phyloP scores from a whole-genome alignment of 768 basidiomycete genomes.

The Gymnopilus dilepis region DNA sequence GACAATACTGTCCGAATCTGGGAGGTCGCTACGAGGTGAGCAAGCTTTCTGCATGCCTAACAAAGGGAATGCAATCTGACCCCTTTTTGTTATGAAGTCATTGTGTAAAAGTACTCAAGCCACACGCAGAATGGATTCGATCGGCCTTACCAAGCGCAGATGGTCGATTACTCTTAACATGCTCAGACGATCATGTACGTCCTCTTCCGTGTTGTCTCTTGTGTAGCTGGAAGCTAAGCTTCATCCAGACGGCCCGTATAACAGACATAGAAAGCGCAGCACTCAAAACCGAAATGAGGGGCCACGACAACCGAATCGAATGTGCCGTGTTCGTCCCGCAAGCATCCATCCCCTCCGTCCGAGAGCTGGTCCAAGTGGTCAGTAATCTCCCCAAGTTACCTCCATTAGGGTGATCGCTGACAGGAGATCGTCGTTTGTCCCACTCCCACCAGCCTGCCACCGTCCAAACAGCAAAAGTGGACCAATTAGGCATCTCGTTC shows the following conservation, averaged over 20 bases:
- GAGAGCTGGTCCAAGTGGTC: constrained; percentile 79
- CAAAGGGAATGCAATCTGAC: constrained; percentile 25
- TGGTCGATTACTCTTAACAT: constrained; percentile 75
- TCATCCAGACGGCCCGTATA: constrained; percentile 28
- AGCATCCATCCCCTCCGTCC: constrained; percentile 74
- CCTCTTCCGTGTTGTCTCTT: not conserved
- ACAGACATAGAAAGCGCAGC: constrained; percentile 56
- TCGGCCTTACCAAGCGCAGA: constrained; percentile 69
- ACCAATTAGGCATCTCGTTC: constrained; percentile 47
- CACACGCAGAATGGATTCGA: constrained; percentile 87
- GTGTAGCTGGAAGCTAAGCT: not conserved
- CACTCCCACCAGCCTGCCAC: constrained; percentile 33
- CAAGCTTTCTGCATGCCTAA: constrained; percentile 9
- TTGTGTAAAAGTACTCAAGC: constrained; percentile 54
- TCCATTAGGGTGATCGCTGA: no score
- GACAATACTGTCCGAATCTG: constrained; percentile 88
- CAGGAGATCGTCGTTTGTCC: no score
- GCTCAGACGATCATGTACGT: constrained; percentile 86
- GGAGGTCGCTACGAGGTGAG: constrained; percentile 86
- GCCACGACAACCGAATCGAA: constrained; percentile 89
- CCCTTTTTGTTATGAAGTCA: constrained; percentile 57
- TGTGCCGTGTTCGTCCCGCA: constrained; percentile 81
- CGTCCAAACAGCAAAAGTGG: constrained; percentile 33
- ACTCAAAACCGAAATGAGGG: constrained; percentile 81
- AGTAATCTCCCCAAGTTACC: constrained; percentile 11